A percentile compares a stretch with the other conserved stretches of the same genome.
These are phyloP conservation scores for Lachnellula suecica DNA, from an alignment of 2,329 filamentous ascomycete species.

Conservation along the genomic window DNA sequence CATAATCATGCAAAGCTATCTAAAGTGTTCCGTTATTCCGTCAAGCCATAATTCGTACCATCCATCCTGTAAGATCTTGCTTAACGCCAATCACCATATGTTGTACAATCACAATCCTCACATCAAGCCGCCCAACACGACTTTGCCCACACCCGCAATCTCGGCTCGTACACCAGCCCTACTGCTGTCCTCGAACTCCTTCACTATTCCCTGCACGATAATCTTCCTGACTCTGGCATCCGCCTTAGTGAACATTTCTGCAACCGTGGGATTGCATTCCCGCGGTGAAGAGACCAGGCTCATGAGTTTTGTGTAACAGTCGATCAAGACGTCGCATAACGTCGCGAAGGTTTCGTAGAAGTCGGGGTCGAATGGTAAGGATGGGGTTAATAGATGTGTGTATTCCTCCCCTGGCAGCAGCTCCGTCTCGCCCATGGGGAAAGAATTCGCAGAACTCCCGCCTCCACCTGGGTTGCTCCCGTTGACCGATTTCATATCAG, in stretches of 20 bases:
- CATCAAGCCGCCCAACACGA: conserved; percentile 86
- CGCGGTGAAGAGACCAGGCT: conserved; percentile 72
- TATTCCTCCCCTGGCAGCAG: conserved; percentile 84
- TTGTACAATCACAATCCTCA: conserved; percentile 33
- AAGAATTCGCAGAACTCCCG: conserved; percentile 35
- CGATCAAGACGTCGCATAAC: conserved; percentile 91
- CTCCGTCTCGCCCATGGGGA: conserved; percentile 61
- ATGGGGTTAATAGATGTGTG: conserved; percentile 83
- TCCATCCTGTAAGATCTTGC: conserved; percentile 1
- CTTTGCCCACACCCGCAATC: conserved; percentile 80
- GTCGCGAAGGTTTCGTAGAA: conserved; percentile 97
- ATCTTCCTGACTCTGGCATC: conserved; percentile 86
- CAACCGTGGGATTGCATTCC: conserved; percentile 67
- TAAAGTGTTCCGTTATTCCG: neutral
- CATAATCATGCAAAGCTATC: conserved; percentile 10
- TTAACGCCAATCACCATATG: conserved; percentile 6
- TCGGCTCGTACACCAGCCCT: conserved; percentile 75
- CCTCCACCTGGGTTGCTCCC: conserved; percentile 38
- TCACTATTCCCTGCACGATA: conserved; percentile 80
- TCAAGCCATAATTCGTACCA: conserved; percentile 20
- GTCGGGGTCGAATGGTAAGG: conserved; percentile 91
- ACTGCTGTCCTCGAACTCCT: conserved; percentile 91
- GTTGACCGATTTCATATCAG: conserved; percentile 45
- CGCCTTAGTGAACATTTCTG: conserved; percentile 86
- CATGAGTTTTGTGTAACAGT: conserved; percentile 81